Percentiles rank a stretch among this genome's conserved stretches.
phyloP scores from a whole-genome alignment of 345 rosid genomes.

The Acer campestre region DNA sequence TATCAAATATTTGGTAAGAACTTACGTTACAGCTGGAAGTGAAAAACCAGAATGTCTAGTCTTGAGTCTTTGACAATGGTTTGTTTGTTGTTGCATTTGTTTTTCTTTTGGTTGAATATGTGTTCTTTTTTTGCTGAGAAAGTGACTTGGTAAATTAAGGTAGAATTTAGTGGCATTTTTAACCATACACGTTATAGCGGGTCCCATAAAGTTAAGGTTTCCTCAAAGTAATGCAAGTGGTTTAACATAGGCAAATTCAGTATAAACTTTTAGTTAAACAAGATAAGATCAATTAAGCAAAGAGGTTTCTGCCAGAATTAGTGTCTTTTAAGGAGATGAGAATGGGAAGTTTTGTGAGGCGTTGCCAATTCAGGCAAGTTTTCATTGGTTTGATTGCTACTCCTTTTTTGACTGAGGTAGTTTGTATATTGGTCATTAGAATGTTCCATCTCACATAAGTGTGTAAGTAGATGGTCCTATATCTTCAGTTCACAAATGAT shows the following conservation, averaged over 20 bases:
- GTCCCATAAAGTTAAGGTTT: slow-evolving; percentile 14
- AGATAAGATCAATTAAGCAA: slow-evolving; percentile 4
- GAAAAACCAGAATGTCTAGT: background rate
- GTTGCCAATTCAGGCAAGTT: background rate
- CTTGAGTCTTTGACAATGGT: background rate
- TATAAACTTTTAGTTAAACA: background rate
- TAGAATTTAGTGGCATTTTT: background rate
- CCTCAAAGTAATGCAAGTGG: background rate
- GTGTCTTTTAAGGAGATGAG: background rate
- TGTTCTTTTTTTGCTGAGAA: background rate
- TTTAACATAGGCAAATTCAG: background rate
- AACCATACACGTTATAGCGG: background rate
- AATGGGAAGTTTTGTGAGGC: background rate
- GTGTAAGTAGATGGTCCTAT: background rate
- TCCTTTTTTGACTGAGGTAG: background rate
- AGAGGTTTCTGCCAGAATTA: background rate
- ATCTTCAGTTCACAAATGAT: background rate
- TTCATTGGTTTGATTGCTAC: background rate
- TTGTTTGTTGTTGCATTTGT: no score
- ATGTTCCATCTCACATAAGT: background rate
- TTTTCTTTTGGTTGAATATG: background rate
- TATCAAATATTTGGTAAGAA: background rate
- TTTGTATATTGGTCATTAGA: background rate
- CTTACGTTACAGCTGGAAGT: background rate
- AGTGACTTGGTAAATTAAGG: background rate